phyloP scores from a whole-genome alignment of 2,329 filamentous ascomycete species.

The Tolypocladium cylindrosporum region DNA sequence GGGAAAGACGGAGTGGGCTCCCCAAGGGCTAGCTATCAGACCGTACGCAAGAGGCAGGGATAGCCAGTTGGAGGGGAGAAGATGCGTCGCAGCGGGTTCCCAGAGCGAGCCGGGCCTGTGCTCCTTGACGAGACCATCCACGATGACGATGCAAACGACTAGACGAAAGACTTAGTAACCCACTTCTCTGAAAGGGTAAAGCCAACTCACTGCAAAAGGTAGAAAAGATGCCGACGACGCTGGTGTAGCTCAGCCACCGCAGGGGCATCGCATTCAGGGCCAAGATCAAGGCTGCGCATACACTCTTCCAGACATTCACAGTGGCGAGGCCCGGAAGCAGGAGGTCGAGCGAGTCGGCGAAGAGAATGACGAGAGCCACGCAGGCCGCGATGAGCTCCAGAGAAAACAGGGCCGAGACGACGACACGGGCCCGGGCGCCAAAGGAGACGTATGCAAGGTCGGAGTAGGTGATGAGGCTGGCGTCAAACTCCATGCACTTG shows the following conservation, averaged over 20 bases:
- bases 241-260: slow-evolving; percentile 77
- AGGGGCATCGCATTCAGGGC: slow-evolving; percentile 80
- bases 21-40: slow-evolving; percentile 70
- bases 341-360: slow-evolving; percentile 77
- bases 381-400: slow-evolving; percentile 80
- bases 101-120: slow-evolving; percentile 72
- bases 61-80: slow-evolving; percentile 79
- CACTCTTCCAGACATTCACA: slow-evolving; percentile 69
- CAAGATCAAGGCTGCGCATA: slow-evolving; percentile 69
- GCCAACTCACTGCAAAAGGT: slow-evolving; percentile 70
- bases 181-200: not conserved
- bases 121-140: slow-evolving; percentile 80
- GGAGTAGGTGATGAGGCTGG: slow-evolving; percentile 82
- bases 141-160: slow-evolving; percentile 77
- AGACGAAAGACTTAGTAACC: slow-evolving; percentile 3
- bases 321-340: slow-evolving; percentile 61
- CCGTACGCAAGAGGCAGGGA: slow-evolving; percentile 83
- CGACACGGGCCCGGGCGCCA: slow-evolving; percentile 68
- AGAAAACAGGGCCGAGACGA: slow-evolving; percentile 78
- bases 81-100: slow-evolving; percentile 67
- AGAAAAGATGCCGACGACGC: slow-evolving; percentile 82
- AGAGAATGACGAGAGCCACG: slow-evolving; percentile 84
- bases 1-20: slow-evolving; percentile 63
- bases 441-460: slow-evolving; percentile 89
- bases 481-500: slow-evolving; percentile 81